phyloP scores from a whole-genome alignment of 78 protist genomes.

The Dictyostelium discoideum region DNA sequence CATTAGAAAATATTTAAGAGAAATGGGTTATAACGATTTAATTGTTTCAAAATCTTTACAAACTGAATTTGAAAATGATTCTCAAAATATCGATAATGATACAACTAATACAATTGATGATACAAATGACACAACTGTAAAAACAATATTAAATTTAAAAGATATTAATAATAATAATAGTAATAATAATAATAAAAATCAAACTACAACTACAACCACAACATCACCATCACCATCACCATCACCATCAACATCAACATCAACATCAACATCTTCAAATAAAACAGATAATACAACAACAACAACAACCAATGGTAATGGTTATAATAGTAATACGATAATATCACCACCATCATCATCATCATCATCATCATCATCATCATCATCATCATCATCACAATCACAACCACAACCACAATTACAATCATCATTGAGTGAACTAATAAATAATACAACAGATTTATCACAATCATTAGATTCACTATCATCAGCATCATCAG shows the following conservation, averaged over 20 bases:
- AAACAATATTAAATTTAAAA: neutral
- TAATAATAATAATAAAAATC: neutral
- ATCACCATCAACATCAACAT: conserved; percentile 1
- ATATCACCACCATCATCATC: neutral
- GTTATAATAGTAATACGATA: neutral
- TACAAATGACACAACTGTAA: neutral
- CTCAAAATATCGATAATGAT: neutral
- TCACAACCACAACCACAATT: neutral
- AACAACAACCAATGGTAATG: neutral
- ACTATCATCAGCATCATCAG: neutral
- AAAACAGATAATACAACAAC: neutral
- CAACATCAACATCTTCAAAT: neutral
- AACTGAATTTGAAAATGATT: neutral
- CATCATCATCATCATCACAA: neutral
- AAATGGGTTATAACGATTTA: conserved; percentile 38
- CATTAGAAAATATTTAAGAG: conserved; percentile 42
- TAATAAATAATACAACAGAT: conserved; percentile 7
- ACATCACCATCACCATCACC: neutral
- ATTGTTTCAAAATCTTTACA: conserved; percentile 29
- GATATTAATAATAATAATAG: neutral
- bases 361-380: neutral
- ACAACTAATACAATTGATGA: neutral
- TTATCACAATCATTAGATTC: conserved; percentile 18
- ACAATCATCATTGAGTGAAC: neutral
- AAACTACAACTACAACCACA: neutral